A percentile compares a stretch with the other conserved stretches of the same genome.
These are phyloP conservation scores for Babesia ovis DNA, from an alignment of 169 alveolate species.

Conservation along the genomic window DNA sequence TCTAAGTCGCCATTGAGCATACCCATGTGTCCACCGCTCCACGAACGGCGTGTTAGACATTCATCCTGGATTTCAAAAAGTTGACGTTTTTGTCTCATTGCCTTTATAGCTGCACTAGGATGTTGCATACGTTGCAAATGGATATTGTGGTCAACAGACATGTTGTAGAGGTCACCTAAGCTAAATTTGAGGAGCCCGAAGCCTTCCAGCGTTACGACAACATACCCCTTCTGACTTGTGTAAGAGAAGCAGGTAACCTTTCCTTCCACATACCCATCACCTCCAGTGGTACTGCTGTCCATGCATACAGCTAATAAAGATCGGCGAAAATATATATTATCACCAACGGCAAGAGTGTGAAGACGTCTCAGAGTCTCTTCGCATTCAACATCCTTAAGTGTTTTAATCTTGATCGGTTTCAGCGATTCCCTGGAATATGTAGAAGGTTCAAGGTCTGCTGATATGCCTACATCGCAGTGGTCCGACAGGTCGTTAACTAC, in stretches of 20 bases:
- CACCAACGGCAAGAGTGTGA: slow-evolving; percentile 58
- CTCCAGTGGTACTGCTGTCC: slow-evolving; percentile 2
- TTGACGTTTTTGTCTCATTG: slow-evolving; percentile 25
- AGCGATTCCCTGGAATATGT: not conserved
- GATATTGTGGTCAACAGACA: slow-evolving; percentile 48
- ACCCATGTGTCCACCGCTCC: not conserved
- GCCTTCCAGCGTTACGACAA: slow-evolving; percentile 40
- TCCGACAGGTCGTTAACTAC: not conserved
- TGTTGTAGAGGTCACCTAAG: slow-evolving; percentile 53
- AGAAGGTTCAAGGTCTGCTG: not conserved
- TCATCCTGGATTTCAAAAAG: slow-evolving; percentile 21
- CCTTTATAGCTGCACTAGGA: not conserved
- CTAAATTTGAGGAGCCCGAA: slow-evolving; percentile 48
- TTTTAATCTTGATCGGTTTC: slow-evolving; percentile 20
- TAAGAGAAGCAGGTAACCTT: slow-evolving; percentile 40
- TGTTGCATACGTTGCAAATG: slow-evolving; percentile 44
- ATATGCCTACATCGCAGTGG: not conserved
- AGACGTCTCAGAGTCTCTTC: slow-evolving; percentile 55
- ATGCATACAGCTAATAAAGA: slow-evolving; percentile 15
- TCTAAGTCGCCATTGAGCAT: slow-evolving; percentile 13
- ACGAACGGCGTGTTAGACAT: slow-evolving; percentile 15
- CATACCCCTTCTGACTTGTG: slow-evolving; percentile 25
- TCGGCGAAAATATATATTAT: slow-evolving; percentile 39
- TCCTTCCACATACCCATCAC: slow-evolving; percentile 54
- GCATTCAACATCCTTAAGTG: slow-evolving; percentile 40